A percentile compares a stretch with the other conserved stretches of the same genome.
Evolutionary conservation across 176 grass and related monocot species (phyloP).

Genomic region (Bolboschoenus planiculmis): DNA sequence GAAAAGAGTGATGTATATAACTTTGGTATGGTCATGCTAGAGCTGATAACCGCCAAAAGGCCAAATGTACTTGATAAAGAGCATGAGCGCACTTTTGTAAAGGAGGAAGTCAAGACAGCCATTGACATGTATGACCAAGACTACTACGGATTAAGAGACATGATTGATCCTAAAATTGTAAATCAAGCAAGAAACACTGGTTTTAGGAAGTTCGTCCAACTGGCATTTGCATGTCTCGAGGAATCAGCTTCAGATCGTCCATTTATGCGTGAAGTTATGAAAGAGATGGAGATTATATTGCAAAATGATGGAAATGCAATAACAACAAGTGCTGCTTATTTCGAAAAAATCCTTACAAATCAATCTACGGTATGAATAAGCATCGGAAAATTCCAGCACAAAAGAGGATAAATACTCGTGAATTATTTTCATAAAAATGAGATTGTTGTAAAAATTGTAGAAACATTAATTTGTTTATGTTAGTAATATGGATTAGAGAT

Average conservation of each 20-base stretch:
- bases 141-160: slow-evolving; percentile 32
- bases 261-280: slow-evolving; percentile 38
- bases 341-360: too few species aligned
- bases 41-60: slow-evolving; percentile 52
- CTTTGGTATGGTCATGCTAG: slow-evolving; percentile 31
- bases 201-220: slow-evolving; percentile 48
- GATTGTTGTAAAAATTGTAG: too few species aligned
- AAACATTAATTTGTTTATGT: too few species aligned
- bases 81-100: slow-evolving; percentile 14
- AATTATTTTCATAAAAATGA: too few species aligned
- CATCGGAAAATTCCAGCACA: too few species aligned
- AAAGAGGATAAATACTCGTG: too few species aligned
- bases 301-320: slow-evolving; percentile 23
- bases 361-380: too few species aligned
- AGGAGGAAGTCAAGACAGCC: slow-evolving; percentile 36
- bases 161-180: slow-evolving; percentile 41
- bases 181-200: slow-evolving; percentile 15
- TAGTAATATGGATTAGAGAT: too few species aligned
- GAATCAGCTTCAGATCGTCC: slow-evolving; percentile 33
- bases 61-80: slow-evolving; percentile 8
- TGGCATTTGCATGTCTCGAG: slow-evolving; percentile 54
- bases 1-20: slow-evolving; percentile 37
- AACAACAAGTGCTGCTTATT: not conserved
- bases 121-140: slow-evolving; percentile 45
- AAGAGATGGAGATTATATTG: slow-evolving; percentile 56